Evolutionary conservation across 225 moss, liverwort and hornwort species (phyloP).

Genomic region (Climacium dendroides): DNA sequence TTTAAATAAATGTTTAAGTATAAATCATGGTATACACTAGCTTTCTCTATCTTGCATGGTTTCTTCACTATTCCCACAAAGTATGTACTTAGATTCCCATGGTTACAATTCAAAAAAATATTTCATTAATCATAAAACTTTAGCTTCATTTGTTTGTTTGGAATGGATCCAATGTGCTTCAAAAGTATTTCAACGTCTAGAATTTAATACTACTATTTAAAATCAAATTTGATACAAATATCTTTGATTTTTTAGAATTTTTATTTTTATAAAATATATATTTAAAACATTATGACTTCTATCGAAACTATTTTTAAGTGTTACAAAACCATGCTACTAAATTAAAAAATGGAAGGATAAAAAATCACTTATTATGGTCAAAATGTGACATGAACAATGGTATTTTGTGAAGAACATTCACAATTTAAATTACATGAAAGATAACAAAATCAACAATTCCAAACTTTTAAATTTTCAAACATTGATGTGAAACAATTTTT

Average conservation of each 20-base stretch:
- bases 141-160: accelerated
- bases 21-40: not conserved
- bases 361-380: too few relatives aligned
- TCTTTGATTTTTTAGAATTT: not conserved
- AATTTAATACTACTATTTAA: not conserved
- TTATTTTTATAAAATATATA: not conserved
- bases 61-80: not conserved
- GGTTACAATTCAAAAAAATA: not conserved
- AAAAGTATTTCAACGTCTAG: not conserved
- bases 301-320: accelerated
- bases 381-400: not conserved
- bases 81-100: not conserved
- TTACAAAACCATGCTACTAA: not conserved
- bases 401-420: not conserved
- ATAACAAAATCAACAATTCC: not conserved
- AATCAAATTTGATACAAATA: not conserved
- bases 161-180: not conserved
- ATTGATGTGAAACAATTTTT: too few relatives aligned
- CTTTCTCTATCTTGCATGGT: not conserved
- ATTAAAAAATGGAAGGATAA: not conserved
- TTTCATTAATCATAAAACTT: too few relatives aligned
- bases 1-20: accelerated
- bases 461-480: not conserved
- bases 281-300: too few relatives aligned
- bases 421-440: not conserved